Evolutionary conservation across 176 grass and related monocot species (phyloP), one percentile per base, ranked within the genome.

Genomic region (Triticum dicoccoides): DNA sequence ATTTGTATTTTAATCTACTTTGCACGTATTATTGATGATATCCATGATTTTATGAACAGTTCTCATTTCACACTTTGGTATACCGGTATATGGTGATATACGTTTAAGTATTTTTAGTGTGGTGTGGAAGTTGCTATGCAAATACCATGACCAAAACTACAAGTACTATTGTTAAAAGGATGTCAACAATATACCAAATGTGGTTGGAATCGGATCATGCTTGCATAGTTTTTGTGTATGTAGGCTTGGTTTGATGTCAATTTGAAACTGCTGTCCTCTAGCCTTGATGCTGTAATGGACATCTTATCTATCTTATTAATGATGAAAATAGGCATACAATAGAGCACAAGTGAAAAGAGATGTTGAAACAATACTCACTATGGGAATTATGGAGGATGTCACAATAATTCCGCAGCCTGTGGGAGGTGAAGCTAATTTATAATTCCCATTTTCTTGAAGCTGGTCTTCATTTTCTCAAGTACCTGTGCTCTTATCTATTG

Each of bases 301-400:
- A 7, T 42, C 45, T 89, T 83, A 76, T 88, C 61, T 64, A 15
- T 52, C 44, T 86, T 18, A 77, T 42, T 82, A 51, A 85, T 87
- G 72, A 24, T 83, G 65, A 83, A 84, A 88, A 78, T 89, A 99
- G 97, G 93, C 92, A 69, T 99, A 94, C 76, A 96, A 91, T 91
- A 89, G 89, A 65, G 86, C 91, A 54, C 97, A 99, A 88, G 89
- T 95, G 63, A 92, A 99, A 88, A 99, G 93, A 87, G 97, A 99
- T 66, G 97, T 96, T 56, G 97, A 99, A 79, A 99, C 93, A 86
- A 94, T 99, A 89, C 85, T 99, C 23, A 99, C 97, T 49, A 99
- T 99, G 97, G 97, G 97, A 85, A 99, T 99, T 70, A 96, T 99
- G 97, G 92, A 99, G 88, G 92, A 96, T 84, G 97, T 93, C 80